Evolutionary conservation across 2,329 filamentous ascomycete species (phyloP), one percentile per base, ranked within the genome.

Genomic region (Teratosphaeria pseudoeucalypti): DNA sequence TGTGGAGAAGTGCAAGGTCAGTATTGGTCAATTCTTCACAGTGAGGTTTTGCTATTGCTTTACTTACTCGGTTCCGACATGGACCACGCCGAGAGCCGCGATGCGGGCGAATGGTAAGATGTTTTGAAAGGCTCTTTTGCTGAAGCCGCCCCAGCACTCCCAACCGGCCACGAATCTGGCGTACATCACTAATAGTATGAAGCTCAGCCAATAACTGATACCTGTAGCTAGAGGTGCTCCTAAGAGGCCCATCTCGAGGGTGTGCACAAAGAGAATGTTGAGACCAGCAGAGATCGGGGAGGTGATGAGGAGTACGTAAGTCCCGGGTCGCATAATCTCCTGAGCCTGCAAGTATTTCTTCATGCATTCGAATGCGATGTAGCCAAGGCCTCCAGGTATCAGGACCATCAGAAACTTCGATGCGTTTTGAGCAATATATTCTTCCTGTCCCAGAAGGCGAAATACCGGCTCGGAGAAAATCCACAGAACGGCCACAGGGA

Each of bases 201-300:
- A 95, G 0, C 89, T 92, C 0, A 85, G 75, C 90, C 90, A 95
- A 77, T 95, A 95, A 1, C 87, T 87, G 58, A 95, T 85, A 1
- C 90, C 88, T 0, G 90, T 94, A 2, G 90, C 90, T 7, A 95
- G 72, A 0, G 90, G 90, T 0, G 89, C 90, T 9, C 90, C 90
- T 52, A 92, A 80, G 0, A 95, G 80, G 0, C 88, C 89, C 39
- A 92, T 75, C 0, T 80, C 76, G 59, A 91, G 79, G 0, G 79
- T 84, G 70, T 95, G 86, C 64, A 92, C 83, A 72, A 94, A 88
- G 32, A 92, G 73, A 63, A 81, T 85, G 63, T 84, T 85, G 34
- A 85, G 72, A 2, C 73, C 76, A 7, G 80, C 82, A 64, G 82
- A 85, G 60, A 85, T 69, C 0, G 82, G 83, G 0, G 82, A 85